Evolutionary conservation across 1,284 basidiomycete species (phyloP).

Genomic region (Ganoderma boninense): DNA sequence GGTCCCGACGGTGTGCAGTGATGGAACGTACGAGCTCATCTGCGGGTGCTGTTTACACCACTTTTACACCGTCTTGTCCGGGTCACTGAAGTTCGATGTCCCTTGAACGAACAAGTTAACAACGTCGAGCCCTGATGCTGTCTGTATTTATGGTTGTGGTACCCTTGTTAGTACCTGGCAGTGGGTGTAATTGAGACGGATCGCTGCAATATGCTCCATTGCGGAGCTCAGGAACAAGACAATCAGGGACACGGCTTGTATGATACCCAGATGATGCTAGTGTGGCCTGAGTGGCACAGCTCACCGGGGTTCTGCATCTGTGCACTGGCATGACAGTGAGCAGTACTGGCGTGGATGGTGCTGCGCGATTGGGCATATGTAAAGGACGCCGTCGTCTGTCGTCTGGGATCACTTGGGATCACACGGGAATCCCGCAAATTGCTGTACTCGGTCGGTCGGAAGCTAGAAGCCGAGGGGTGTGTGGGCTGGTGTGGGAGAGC

Average conservation of each 20-base stretch:
- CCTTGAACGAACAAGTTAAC: no score
- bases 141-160: not conserved
- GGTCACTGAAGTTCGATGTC: not conserved
- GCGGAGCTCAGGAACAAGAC: not conserved
- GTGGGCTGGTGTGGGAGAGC: constrained; percentile 17
- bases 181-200: not conserved
- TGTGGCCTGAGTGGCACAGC: constrained; percentile 1
- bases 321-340: not conserved
- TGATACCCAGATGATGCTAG: no score
- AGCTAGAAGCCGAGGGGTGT: constrained; percentile 29
- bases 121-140: not conserved
- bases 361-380: not conserved
- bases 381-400: not conserved
- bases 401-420: constrained; percentile 12
- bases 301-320: constrained; percentile 2
- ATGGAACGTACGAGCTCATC: not conserved
- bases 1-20: constrained; percentile 9
- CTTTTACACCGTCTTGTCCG: not conserved
- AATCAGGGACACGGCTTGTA: constrained; percentile 4
- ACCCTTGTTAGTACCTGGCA: not conserved
- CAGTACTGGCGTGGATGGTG: not conserved
- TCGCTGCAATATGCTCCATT: not conserved
- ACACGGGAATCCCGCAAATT: constrained; percentile 13
- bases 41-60: not conserved
- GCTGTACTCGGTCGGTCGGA: constrained; percentile 18